These are phyloP conservation scores for Fusarium cicatricum DNA, from an alignment of 2,329 filamentous ascomycete species.

Conservation along the genomic window DNA sequence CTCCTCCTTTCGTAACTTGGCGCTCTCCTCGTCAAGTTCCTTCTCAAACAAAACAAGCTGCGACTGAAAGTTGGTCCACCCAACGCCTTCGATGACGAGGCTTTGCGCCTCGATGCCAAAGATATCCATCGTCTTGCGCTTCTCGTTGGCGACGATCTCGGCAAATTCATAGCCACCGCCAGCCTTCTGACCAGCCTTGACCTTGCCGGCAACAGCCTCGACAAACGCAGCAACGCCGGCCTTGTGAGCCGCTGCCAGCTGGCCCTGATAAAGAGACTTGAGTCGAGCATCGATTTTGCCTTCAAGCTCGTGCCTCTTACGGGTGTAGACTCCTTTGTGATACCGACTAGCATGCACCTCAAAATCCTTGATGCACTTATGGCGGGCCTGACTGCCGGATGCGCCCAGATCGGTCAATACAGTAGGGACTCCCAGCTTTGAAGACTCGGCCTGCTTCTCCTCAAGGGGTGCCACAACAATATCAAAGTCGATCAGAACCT, in stretches of 20 bases:
- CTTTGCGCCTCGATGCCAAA: slow-evolving; percentile 81
- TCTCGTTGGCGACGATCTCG: slow-evolving; percentile 87
- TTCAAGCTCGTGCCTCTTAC: slow-evolving; percentile 86
- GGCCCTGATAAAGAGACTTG: slow-evolving; percentile 87
- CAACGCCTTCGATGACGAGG: slow-evolving; percentile 77
- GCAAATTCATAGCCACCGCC: slow-evolving; percentile 93
- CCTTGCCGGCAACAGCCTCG: slow-evolving; percentile 83
- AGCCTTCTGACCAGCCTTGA: slow-evolving; percentile 93
- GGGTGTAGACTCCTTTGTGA: slow-evolving; percentile 92
- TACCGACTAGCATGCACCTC: slow-evolving; percentile 92
- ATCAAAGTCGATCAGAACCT: slow-evolving; percentile 87
- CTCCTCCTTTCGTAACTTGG: slow-evolving; percentile 88
- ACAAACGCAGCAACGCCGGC: slow-evolving; percentile 83
- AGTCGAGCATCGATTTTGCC: slow-evolving; percentile 87
- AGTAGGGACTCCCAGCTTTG: slow-evolving; percentile 74
- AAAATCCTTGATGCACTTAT: slow-evolving; percentile 81
- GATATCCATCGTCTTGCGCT: slow-evolving; percentile 74
- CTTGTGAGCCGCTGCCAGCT: slow-evolving; percentile 89
- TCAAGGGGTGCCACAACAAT: slow-evolving; percentile 83
- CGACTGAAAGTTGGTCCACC: slow-evolving; percentile 88
- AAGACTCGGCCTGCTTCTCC: slow-evolving; percentile 80
- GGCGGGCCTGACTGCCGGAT: slow-evolving; percentile 75
- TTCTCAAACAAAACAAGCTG: slow-evolving; percentile 84
- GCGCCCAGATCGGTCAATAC: slow-evolving; percentile 79
- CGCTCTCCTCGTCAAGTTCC: slow-evolving; percentile 89